These are phyloP conservation scores for Colletotrichum coccodes DNA, from an alignment of 2,329 filamentous ascomycete species.

Conservation along the genomic window DNA sequence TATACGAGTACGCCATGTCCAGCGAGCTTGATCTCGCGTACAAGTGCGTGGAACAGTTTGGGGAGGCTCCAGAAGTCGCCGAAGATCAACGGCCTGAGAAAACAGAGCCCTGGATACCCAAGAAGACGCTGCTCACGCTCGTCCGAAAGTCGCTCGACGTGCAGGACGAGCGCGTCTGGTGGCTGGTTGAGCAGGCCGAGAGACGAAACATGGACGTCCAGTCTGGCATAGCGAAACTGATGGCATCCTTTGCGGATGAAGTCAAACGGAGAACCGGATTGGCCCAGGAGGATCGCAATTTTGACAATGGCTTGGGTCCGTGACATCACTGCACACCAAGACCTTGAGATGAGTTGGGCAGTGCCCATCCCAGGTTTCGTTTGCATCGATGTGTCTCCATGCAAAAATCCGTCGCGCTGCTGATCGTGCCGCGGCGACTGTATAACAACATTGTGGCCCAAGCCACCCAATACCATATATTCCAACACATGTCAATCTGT, in stretches of 20 bases:
- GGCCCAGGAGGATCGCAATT: not conserved
- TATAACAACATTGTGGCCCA: not conserved
- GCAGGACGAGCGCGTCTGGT: constrained; percentile 30
- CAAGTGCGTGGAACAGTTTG: constrained; percentile 22
- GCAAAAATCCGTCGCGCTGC: not conserved
- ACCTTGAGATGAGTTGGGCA: not conserved
- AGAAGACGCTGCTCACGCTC: constrained; percentile 22
- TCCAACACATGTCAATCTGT: not conserved
- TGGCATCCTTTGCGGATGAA: constrained; percentile 27
- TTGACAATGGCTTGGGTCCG: not conserved
- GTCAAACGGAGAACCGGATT: constrained; percentile 21
- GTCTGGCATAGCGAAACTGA: constrained; percentile 29
- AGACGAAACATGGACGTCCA: constrained; percentile 28
- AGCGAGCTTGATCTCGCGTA: constrained; percentile 29
- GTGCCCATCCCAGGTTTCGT: not conserved
- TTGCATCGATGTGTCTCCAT: not conserved
- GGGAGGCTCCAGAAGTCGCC: constrained; percentile 9
- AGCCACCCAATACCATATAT: not conserved
- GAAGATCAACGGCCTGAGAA: not conserved
- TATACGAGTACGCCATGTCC: constrained; percentile 20
- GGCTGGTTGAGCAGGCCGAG: constrained; percentile 31
- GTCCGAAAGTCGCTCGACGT: constrained; percentile 27
- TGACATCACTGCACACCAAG: constrained; percentile 6
- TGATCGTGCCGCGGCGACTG: not conserved
- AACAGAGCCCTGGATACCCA: constrained; percentile 13